Evolutionary conservation across 192 early-diverging fungal genomes (phyloP), one percentile per base, ranked within the genome.

Genomic region (Backusella luteola): DNA sequence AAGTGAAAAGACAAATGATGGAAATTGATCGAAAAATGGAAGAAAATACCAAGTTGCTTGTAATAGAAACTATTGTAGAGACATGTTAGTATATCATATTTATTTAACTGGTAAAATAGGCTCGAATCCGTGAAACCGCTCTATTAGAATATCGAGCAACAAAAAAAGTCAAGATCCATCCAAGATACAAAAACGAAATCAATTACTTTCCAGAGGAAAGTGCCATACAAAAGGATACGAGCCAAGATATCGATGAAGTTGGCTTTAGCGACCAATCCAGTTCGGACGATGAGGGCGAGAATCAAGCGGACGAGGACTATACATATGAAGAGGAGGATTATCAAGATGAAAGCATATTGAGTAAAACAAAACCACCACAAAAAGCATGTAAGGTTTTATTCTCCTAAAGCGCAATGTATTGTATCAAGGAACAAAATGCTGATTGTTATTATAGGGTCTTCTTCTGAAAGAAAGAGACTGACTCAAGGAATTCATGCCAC

Each of bases 401-500:
- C n/a, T 56, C 21, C n/a, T 12, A 39, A 39, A 11, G 38, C 9
- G 0, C 9, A 9, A 9, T 11, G 38, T 4, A 39, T 12, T 12
- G 38, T 1, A 38, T 7, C 7, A 39, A 39, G 38, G 12, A 39
- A 39, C 11, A 39, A 7, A 39, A 9, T 38, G 9, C 2, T 38
- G 32, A n/a, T 59, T 59, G 46, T 19, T 42, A 32, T 19, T 38
- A 36, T 41, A 80, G 79, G 79, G 79, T 46, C 52, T 1, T 8
- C 34, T n/a, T 9, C 17, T 8, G 70, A 74, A 66, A 67, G 79
- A 67, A 66, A 34, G 11, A 44, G 59, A 68, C n/a, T 67, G 34
- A 5, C 63, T 5, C 59, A 73, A 41, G 79, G 32, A 34, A 80
- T 80, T 36, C 56, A 67, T n/a, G n/a, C 56, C 5, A 75, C 68